Percentiles rank a stretch among this genome's conserved stretches.
These are phyloP conservation scores for Hanseniaspora sp. DNA, from an alignment of 1,139 yeast species.

Conservation along the genomic window DNA sequence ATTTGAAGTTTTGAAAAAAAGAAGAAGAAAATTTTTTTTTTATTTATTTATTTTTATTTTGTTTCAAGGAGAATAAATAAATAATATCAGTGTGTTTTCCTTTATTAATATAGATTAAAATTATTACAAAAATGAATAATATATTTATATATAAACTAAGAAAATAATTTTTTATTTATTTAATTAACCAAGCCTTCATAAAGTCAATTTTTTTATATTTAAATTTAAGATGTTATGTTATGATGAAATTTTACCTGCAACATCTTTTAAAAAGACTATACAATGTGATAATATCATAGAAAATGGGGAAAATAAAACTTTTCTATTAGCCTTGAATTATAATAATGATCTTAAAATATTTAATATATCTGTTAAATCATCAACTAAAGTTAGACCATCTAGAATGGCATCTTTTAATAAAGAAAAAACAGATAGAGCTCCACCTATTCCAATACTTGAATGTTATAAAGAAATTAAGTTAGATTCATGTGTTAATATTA, in stretches of 20 bases:
- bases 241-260: conserved; percentile 12
- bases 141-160: no score
- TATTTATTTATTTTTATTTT: no score
- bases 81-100: no score
- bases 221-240: conserved; percentile 8
- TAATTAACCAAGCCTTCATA: no score
- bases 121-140: no score
- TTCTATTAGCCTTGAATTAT: conserved; percentile 2
- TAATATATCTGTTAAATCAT: conserved; percentile 1
- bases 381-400: background rate
- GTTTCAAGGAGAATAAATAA: no score
- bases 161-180: no score
- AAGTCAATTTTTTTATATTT: no score
- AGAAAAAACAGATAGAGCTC: conserved; percentile 18
- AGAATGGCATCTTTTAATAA: background rate
- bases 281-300: conserved; percentile 10
- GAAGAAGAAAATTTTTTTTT: no score
- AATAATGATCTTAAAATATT: conserved; percentile 8
- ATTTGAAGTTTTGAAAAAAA: no score
- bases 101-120: no score
- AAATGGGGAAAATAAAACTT: background rate
- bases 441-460: conserved; percentile 31
- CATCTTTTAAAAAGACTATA: conserved; percentile 6
- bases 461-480: conserved; percentile 57
- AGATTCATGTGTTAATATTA: conserved; percentile 8